phyloP scores from a whole-genome alignment of 169 alveolate species.

The Plasmodium inui region DNA sequence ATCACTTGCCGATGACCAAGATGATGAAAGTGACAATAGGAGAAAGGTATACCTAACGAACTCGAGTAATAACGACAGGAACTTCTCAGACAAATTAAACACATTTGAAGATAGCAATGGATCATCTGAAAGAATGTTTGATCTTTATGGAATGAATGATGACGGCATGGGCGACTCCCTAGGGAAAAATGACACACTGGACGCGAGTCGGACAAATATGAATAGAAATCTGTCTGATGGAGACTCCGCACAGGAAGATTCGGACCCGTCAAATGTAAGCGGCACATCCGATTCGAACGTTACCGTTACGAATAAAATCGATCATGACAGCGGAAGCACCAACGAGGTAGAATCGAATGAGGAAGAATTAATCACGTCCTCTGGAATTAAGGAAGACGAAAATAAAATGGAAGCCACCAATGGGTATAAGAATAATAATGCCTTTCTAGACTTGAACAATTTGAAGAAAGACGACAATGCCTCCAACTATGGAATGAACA shows the following conservation, averaged over 20 bases:
- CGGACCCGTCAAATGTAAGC: background rate
- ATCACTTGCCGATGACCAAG: background rate
- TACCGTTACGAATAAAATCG: background rate
- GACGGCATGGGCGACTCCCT: background rate
- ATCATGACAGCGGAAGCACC: background rate
- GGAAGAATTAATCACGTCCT: background rate
- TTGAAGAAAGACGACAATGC: background rate
- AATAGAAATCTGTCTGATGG: conserved; percentile 9
- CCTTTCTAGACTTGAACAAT: background rate
- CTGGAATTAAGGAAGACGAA: background rate
- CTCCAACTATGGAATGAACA: background rate
- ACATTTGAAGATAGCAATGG: background rate
- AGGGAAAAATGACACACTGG: background rate
- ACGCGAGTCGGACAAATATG: background rate
- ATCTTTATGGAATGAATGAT: background rate
- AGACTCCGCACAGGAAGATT: background rate
- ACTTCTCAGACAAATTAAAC: conserved; percentile 7
- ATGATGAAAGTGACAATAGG: background rate
- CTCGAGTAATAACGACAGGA: background rate
- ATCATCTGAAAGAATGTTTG: background rate
- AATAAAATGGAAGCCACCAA: background rate
- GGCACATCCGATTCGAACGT: background rate
- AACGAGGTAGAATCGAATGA: background rate
- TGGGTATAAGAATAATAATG: background rate
- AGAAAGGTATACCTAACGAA: background rate